These are phyloP conservation scores for Penicillium goetzii DNA, from an alignment of 495 filamentous ascomycete genomes.

Conservation along the genomic window DNA sequence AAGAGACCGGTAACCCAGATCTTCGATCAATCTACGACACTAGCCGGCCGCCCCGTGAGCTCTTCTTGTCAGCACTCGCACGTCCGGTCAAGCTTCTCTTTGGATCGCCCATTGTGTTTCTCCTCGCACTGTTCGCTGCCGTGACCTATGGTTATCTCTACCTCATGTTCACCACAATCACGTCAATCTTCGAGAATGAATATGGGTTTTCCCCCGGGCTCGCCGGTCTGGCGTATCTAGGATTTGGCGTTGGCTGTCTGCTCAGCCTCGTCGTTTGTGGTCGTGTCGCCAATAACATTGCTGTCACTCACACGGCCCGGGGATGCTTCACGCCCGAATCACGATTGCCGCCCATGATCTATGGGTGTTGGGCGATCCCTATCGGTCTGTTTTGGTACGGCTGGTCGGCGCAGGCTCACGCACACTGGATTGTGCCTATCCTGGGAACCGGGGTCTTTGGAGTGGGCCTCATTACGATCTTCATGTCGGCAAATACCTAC, in stretches of 20 bases:
- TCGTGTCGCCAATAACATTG: conserved; percentile 37
- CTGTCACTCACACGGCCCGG: conserved; percentile 9
- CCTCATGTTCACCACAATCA: conserved; percentile 64
- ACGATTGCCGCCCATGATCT: conserved; percentile 57
- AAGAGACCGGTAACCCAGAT: conserved; percentile 53
- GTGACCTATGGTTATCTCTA: conserved; percentile 64
- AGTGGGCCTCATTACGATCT: conserved; percentile 57
- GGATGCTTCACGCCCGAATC: conserved; percentile 37
- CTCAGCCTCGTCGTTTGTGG: conserved; percentile 46
- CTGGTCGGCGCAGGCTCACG: conserved; percentile 58
- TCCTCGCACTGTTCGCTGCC: conserved; percentile 57
- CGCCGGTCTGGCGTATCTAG: conserved; percentile 60
- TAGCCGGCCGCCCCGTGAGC: conserved; percentile 31
- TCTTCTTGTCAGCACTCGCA: conserved; percentile 46
- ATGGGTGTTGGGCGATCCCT: conserved; percentile 59
- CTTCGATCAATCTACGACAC: conserved; percentile 38
- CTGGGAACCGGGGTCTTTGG: conserved; percentile 69
- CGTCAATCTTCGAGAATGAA: conserved; percentile 54
- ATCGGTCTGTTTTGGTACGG: conserved; percentile 73
- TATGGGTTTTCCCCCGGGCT: conserved; percentile 61
- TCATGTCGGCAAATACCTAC: conserved; percentile 63
- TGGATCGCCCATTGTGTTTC: conserved; percentile 59
- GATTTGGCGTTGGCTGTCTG: conserved; percentile 54
- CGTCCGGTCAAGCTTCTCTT: conserved; percentile 58
- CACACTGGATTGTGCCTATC: conserved; percentile 70